Conservation (phyloP, 1,284 basidiomycete species). For the Tausonia pullulans region DNA sequence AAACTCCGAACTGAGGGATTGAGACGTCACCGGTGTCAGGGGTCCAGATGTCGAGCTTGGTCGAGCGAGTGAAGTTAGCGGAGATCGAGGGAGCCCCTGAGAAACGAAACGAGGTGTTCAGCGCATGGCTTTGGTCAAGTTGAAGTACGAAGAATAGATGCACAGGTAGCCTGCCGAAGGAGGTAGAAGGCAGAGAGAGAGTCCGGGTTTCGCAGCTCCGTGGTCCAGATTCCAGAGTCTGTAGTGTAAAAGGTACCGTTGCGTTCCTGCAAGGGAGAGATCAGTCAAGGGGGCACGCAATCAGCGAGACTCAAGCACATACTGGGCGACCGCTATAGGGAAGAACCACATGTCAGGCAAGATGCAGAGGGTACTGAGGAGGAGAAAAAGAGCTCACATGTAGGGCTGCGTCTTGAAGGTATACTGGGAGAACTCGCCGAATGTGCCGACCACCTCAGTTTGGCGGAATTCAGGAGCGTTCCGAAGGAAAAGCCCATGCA, state of each 20-base stretch:
- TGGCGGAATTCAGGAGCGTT: slow-evolving; percentile 22
- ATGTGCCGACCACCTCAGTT: slow-evolving; percentile 11
- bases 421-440: slow-evolving; percentile 2
- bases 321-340: too few species aligned
- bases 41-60: slow-evolving; percentile 2
- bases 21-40: neutral
- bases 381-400: too few species aligned
- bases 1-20: neutral
- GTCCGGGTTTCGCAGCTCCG: slow-evolving; percentile 5
- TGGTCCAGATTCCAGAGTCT: neutral
- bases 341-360: too few species aligned
- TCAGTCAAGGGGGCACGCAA: too few species aligned
- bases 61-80: neutral
- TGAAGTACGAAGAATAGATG: too few species aligned
- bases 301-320: too few species aligned
- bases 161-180: slow-evolving; percentile 1
- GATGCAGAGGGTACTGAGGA: too few species aligned
- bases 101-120: too few species aligned
- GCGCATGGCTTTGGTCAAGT: too few species aligned
- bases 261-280: too few species aligned
- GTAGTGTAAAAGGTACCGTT: slow-evolving; percentile 5
- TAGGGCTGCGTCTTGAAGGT: neutral
- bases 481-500: slow-evolving; percentile 20
- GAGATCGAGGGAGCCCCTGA: too few species aligned
- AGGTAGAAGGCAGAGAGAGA: slow-evolving; percentile 6